Evolutionary conservation across 2,329 filamentous ascomycete genomes (phyloP).

Genomic region (Exserohilum turcica): DNA sequence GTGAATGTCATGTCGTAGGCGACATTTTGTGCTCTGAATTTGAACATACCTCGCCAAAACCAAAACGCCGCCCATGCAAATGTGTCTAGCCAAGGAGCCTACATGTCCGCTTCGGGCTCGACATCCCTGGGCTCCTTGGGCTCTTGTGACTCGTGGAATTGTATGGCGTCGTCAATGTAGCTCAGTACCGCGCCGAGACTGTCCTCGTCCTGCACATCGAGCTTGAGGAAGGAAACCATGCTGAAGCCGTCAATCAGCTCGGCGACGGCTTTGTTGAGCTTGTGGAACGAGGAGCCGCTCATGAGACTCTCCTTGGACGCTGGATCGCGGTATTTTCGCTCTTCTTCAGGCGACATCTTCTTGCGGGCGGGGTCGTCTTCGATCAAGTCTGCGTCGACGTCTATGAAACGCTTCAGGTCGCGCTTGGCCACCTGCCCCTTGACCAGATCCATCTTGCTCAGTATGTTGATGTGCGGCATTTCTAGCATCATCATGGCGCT

Average conservation of each 20-base stretch:
- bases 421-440: slow-evolving; percentile 86
- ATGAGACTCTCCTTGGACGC: slow-evolving; percentile 72
- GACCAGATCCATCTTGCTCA: slow-evolving; percentile 97
- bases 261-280: slow-evolving; percentile 85
- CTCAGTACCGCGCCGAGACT: slow-evolving; percentile 84
- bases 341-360: slow-evolving; percentile 51
- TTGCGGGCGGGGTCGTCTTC: slow-evolving; percentile 74
- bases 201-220: slow-evolving; percentile 90
- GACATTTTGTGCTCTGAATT: neutral
- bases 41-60: neutral
- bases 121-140: slow-evolving; percentile 73
- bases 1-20: slow-evolving; percentile 1
- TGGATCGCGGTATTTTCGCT: slow-evolving; percentile 63
- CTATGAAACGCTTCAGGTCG: slow-evolving; percentile 87
- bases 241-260: slow-evolving; percentile 95
- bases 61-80: slow-evolving; percentile 14
- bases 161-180: slow-evolving; percentile 92
- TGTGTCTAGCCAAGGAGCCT: neutral
- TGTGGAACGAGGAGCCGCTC: slow-evolving; percentile 79
- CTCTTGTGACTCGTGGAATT: slow-evolving; percentile 92
- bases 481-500: slow-evolving; percentile 99
- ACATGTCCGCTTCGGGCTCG: slow-evolving; percentile 6
- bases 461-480: slow-evolving; percentile 92
- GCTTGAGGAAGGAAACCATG: slow-evolving; percentile 92
- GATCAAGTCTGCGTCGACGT: slow-evolving; percentile 80